Evolutionary conservation across 1,284 basidiomycete species (phyloP).

Genomic region (Chiua sp.): DNA sequence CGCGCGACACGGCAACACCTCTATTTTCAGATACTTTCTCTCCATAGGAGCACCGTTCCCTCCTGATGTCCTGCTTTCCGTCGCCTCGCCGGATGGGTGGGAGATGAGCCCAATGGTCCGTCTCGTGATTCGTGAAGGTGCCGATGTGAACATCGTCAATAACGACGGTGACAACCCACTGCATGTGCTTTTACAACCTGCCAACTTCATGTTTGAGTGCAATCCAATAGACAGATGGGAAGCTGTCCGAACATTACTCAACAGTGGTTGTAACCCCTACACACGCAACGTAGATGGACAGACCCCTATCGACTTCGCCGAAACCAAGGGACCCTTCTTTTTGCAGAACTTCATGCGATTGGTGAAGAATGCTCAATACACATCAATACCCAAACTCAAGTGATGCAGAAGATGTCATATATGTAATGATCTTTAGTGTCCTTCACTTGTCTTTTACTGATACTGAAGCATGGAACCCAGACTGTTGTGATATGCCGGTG

Average conservation of each 20-base stretch:
- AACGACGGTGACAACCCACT: neutral
- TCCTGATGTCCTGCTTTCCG: neutral
- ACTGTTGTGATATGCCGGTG: no score
- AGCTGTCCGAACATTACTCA: neutral
- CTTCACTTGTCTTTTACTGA: no score
- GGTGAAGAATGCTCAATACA: neutral
- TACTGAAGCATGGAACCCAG: no score
- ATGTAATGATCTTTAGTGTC: no score
- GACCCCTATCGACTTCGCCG: neutral
- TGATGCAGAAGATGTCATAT: no score
- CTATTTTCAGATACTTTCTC: neutral
- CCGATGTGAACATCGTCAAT: neutral
- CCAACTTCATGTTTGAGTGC: no score
- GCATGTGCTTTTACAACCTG: neutral
- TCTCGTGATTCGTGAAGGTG: constrained; percentile 1
- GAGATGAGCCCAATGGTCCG: neutral
- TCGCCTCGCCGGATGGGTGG: no score
- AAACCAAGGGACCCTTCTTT: neutral
- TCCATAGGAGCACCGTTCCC: constrained; percentile 3
- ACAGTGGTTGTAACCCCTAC: neutral
- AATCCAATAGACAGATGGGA: neutral
- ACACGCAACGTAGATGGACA: neutral
- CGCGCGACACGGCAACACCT: neutral
- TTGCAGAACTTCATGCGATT: neutral
- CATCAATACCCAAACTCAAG: no score